Conservation (phyloP, 176 grass and related monocot genomes). For the Raddia guianensis region DNA sequence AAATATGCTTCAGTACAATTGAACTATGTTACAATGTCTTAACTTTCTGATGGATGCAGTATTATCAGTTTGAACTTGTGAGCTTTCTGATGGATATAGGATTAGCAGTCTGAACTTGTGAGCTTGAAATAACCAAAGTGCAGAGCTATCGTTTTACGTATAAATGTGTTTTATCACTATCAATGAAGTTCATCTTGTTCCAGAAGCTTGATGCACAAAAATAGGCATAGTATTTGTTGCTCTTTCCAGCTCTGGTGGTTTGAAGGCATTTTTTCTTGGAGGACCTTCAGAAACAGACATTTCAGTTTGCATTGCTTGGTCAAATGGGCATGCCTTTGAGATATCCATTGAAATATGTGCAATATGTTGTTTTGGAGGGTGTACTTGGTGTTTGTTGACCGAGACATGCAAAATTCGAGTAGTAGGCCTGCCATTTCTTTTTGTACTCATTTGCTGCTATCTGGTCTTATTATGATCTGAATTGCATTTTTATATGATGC, state of each 20-base stretch:
- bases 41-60: conserved; percentile 16
- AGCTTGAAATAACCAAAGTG: not conserved
- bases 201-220: conserved; percentile 2
- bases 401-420: not conserved
- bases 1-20: conserved; percentile 14
- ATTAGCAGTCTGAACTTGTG: conserved; percentile 25
- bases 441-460: not conserved
- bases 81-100: conserved; percentile 17
- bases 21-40: not conserved
- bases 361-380: not conserved
- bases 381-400: not conserved
- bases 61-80: conserved; percentile 26
- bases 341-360: conserved; percentile 6
- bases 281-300: not conserved
- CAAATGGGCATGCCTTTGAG: not conserved
- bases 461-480: not conserved
- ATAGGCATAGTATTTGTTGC: not conserved
- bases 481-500: conserved; percentile 18
- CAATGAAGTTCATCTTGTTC: not conserved
- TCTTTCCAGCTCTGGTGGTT: conserved; percentile 3
- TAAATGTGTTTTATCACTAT: not conserved
- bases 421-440: not conserved
- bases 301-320: conserved; percentile 1
- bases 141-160: not conserved
- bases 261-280: not conserved